These are phyloP conservation scores for Cladosporium velox DNA, from an alignment of 2,329 filamentous ascomycete genomes.

Conservation along the genomic window DNA sequence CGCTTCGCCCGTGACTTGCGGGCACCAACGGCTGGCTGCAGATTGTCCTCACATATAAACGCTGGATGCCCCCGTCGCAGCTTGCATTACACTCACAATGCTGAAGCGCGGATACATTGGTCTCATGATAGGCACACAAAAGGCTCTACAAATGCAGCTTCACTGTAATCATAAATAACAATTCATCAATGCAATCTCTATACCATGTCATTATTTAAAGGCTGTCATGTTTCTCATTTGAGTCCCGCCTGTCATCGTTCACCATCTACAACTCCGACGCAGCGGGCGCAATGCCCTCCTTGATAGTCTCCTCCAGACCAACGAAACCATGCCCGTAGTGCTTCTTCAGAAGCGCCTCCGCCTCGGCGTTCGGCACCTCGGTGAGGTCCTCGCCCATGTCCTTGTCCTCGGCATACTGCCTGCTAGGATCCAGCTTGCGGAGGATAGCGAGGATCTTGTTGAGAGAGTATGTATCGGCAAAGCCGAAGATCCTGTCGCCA, in stretches of 20 bases:
- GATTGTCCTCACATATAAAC: not conserved
- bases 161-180: not conserved
- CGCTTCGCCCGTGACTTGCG: not conserved
- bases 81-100: not conserved
- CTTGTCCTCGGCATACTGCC: constrained; percentile 24
- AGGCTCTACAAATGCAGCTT: not conserved
- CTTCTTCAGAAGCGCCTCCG: constrained; percentile 34
- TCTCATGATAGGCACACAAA: not conserved
- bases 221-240: not conserved
- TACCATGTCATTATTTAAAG: not conserved
- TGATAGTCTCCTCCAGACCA: constrained; percentile 32
- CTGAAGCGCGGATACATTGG: not conserved
- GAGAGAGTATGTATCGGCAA: constrained; percentile 51
- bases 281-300: constrained; percentile 22
- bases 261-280: constrained; percentile 5
- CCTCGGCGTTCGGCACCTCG: constrained; percentile 32
- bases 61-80: not conserved
- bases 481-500: constrained; percentile 57
- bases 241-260: not conserved
- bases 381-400: constrained; percentile 30
- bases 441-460: constrained; percentile 47
- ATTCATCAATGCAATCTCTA: not conserved
- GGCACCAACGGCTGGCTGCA: not conserved
- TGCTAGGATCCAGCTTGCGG: constrained; percentile 43
- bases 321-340: constrained; percentile 33